phyloP scores from a whole-genome alignment of 169 alveolate genomes.

The Eimeria tenella region DNA sequence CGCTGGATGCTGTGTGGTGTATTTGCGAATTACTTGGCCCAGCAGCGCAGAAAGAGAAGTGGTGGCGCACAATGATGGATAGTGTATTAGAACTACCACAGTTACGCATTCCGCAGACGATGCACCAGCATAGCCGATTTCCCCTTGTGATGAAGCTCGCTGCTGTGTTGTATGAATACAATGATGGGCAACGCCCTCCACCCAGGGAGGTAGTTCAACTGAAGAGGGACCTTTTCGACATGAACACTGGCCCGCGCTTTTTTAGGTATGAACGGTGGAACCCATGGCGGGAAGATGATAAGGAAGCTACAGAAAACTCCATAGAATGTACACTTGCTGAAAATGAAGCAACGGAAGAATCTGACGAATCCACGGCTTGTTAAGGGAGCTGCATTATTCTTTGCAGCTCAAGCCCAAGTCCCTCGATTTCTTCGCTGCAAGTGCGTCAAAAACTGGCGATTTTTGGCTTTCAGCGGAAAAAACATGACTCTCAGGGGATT shows the following conservation, averaged over 20 bases:
- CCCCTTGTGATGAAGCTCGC: background rate
- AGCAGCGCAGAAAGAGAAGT: background rate
- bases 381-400: no score
- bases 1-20: background rate
- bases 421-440: no score
- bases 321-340: no score
- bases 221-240: constrained; percentile 2
- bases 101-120: background rate
- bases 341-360: no score
- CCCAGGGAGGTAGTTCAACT: constrained; percentile 1
- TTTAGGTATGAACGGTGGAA: background rate
- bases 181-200: background rate
- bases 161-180: background rate
- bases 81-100: background rate
- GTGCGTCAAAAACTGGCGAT: no score
- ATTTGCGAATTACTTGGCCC: constrained; percentile 20
- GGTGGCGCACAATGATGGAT: constrained; percentile 16
- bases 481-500: no score
- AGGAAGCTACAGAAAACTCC: background rate
- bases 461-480: no score
- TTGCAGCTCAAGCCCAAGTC: no score
- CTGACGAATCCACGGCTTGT: no score
- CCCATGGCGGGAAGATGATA: background rate
- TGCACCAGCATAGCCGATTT: background rate
- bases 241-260: background rate